Percentiles rank a stretch among this genome's conserved stretches.
phyloP scores from a whole-genome alignment of 2,329 filamentous ascomycete species.

The Nannizziopsis barbatae region DNA sequence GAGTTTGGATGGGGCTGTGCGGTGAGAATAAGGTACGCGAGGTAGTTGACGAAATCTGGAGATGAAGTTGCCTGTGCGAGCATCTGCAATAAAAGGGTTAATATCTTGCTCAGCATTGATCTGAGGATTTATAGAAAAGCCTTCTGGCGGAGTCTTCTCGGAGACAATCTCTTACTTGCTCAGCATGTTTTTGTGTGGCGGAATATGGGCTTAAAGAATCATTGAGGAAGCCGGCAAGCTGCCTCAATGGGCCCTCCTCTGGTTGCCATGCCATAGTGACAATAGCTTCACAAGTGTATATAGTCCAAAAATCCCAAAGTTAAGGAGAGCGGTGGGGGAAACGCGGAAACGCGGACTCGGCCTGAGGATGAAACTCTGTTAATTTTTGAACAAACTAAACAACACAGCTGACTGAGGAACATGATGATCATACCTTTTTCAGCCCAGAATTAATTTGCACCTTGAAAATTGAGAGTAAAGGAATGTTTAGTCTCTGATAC shows the following conservation, averaged over 20 bases:
- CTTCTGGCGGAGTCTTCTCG: background rate
- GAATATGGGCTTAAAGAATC: slow-evolving; percentile 84
- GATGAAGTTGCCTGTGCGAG: slow-evolving; percentile 76
- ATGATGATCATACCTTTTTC: too few species aligned
- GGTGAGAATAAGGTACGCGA: slow-evolving; percentile 78
- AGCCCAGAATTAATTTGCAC: too few species aligned
- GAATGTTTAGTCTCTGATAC: background rate
- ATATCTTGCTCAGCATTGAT: background rate
- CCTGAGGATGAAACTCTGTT: too few species aligned
- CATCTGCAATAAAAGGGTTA: slow-evolving; percentile 51
- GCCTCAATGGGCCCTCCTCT: slow-evolving; percentile 70
- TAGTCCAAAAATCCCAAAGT: background rate
- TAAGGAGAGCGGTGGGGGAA: background rate
- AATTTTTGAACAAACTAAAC: too few species aligned
- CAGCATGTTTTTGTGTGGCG: slow-evolving; percentile 74
- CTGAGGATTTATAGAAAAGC: background rate
- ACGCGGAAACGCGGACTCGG: background rate
- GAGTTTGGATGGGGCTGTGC: slow-evolving; percentile 45
- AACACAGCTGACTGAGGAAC: too few species aligned
- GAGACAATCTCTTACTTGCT: slow-evolving; percentile 52
- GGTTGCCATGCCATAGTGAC: slow-evolving; percentile 83
- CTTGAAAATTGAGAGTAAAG: background rate
- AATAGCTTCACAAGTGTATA: background rate
- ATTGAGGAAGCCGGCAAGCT: slow-evolving; percentile 78
- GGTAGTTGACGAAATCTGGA: slow-evolving; percentile 94